These are phyloP conservation scores for Septoria petroselini DNA, from an alignment of 2,329 filamentous ascomycete species.

Conservation along the genomic window DNA sequence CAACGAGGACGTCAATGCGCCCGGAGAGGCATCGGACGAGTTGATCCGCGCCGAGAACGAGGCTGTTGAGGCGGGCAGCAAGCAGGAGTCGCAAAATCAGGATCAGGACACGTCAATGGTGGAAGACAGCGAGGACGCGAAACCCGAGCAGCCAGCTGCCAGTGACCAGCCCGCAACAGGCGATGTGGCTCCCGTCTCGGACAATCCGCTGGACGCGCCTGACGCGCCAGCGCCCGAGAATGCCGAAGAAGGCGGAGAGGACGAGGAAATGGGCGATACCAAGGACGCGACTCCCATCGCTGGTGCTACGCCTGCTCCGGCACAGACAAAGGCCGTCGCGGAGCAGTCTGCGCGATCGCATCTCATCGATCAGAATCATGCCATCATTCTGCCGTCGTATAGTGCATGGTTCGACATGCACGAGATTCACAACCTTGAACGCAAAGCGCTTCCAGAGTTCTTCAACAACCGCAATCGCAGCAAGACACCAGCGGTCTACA, in stretches of 20 bases:
- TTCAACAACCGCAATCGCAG: slow-evolving; percentile 98
- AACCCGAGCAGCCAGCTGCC: slow-evolving; percentile 19
- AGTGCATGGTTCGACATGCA: slow-evolving; percentile 99
- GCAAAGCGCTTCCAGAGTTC: slow-evolving; percentile 93
- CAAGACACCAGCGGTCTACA: slow-evolving; percentile 96
- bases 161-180: slow-evolving; percentile 17
- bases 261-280: slow-evolving; percentile 58
- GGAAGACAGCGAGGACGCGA: slow-evolving; percentile 30
- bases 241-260: slow-evolving; percentile 31
- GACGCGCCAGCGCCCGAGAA: slow-evolving; percentile 38
- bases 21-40: slow-evolving; percentile 37
- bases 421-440: slow-evolving; percentile 82
- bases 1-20: slow-evolving; percentile 34
- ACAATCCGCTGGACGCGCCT: slow-evolving; percentile 41
- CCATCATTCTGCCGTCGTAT: slow-evolving; percentile 95
- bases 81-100: slow-evolving; percentile 31
- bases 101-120: slow-evolving; percentile 38
- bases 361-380: slow-evolving; percentile 87
- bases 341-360: slow-evolving; percentile 88
- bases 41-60: slow-evolving; percentile 39
- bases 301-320: slow-evolving; percentile 26
- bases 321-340: slow-evolving; percentile 73
- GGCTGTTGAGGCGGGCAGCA: slow-evolving; percentile 28
- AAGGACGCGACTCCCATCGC: slow-evolving; percentile 42
- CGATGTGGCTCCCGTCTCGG: slow-evolving; percentile 33